These are phyloP conservation scores for Sporothrix mexicana DNA, from an alignment of 2,329 filamentous ascomycete genomes.

Conservation along the genomic window DNA sequence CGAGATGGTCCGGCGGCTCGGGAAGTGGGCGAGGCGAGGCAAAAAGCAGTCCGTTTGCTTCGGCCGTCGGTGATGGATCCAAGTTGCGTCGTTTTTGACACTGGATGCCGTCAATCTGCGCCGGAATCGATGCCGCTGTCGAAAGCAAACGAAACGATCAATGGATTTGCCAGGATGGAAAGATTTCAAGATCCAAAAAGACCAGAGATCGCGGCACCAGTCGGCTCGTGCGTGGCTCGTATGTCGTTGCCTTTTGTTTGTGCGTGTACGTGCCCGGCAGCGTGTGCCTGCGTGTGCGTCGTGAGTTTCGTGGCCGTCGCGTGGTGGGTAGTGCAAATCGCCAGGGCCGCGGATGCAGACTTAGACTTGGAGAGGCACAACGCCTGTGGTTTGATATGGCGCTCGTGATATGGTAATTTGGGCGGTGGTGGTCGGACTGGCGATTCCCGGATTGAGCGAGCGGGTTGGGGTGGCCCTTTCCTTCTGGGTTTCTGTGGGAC, in stretches of 20 bases:
- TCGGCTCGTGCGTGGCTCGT: slow-evolving; percentile 10
- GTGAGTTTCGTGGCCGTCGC: slow-evolving; percentile 18
- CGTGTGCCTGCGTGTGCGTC: slow-evolving; percentile 20
- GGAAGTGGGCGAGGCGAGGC: not conserved
- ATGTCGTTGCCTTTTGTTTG: not conserved
- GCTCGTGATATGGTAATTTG: slow-evolving; percentile 23
- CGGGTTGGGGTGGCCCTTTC: not conserved
- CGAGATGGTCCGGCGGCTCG: slow-evolving; percentile 1
- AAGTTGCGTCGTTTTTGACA: not conserved
- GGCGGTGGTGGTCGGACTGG: slow-evolving; percentile 20
- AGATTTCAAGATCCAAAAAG: not conserved
- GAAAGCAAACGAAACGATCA: not conserved
- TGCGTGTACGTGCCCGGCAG: slow-evolving; percentile 14
- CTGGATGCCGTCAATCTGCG: not conserved
- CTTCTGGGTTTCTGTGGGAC: not conserved
- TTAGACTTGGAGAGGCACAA: slow-evolving; percentile 6
- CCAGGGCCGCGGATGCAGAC: slow-evolving; percentile 24
- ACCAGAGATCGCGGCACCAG: slow-evolving; percentile 2
- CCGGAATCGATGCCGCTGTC: not conserved
- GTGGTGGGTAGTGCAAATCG: slow-evolving; percentile 29
- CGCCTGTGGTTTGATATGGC: not conserved
- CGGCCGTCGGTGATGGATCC: not conserved
- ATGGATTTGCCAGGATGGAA: not conserved
- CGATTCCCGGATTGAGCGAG: slow-evolving; percentile 27
- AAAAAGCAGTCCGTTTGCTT: not conserved